phyloP scores from a whole-genome alignment of 495 filamentous ascomycete genomes.

The Penicillium nucicola region DNA sequence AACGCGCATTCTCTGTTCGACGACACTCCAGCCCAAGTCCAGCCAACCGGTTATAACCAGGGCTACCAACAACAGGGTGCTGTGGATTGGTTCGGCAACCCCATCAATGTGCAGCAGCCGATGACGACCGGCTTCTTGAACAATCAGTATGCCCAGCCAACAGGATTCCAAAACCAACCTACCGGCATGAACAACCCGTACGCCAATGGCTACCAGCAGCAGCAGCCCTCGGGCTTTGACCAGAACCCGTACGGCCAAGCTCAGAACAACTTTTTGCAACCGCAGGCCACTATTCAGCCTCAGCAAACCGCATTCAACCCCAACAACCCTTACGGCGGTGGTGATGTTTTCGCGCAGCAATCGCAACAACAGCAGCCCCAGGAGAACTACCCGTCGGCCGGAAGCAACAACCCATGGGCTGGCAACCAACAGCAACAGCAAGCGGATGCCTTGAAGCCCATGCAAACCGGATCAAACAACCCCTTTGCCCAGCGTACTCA shows the following conservation, averaged over 20 bases:
- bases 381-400: slow-evolving; percentile 61
- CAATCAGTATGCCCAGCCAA: slow-evolving; percentile 76
- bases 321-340: slow-evolving; percentile 67
- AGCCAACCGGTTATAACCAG: slow-evolving; percentile 88
- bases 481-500: slow-evolving; percentile 74
- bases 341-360: slow-evolving; percentile 40
- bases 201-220: slow-evolving; percentile 64
- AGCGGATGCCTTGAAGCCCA: slow-evolving; percentile 44
- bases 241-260: slow-evolving; percentile 53
- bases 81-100: slow-evolving; percentile 97
- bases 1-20: slow-evolving; percentile 88
- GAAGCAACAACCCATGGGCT: slow-evolving; percentile 79
- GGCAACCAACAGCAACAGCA: slow-evolving; percentile 40
- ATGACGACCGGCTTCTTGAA: slow-evolving; percentile 80
- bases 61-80: slow-evolving; percentile 94
- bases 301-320: slow-evolving; percentile 70
- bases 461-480: slow-evolving; percentile 90
- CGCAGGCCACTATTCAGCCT: slow-evolving; percentile 54
- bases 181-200: slow-evolving; percentile 69
- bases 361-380: slow-evolving; percentile 53
- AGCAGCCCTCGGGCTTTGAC: slow-evolving; percentile 62
- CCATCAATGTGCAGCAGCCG: slow-evolving; percentile 71
- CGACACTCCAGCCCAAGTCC: slow-evolving; percentile 68
- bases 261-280: slow-evolving; percentile 51
- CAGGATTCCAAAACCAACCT: slow-evolving; percentile 58